These are phyloP conservation scores for Solanum appendiculatum DNA, from an alignment of 257 asterid species.

Conservation along the genomic window DNA sequence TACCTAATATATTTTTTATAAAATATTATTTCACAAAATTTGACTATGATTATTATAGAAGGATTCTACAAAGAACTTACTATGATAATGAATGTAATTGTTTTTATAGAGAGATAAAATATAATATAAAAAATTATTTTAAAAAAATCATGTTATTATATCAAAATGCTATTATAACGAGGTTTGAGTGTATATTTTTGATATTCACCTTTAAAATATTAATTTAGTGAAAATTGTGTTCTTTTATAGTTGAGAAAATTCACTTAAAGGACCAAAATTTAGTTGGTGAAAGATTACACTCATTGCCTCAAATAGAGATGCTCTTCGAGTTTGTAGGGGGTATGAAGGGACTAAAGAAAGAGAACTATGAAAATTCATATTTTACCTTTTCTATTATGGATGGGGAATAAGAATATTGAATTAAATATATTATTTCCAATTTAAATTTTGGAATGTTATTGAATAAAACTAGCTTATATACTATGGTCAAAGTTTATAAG, in stretches of 20 bases:
- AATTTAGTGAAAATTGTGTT: background rate
- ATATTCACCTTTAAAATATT: background rate
- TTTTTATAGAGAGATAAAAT: background rate
- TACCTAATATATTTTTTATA: no score
- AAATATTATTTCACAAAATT: background rate
- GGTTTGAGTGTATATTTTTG: no score
- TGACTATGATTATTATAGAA: background rate
- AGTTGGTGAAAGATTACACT: background rate
- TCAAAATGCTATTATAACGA: background rate
- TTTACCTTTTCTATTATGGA: background rate
- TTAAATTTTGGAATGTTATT: background rate
- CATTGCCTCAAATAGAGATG: background rate
- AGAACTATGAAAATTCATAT: background rate
- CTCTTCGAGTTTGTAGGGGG: background rate
- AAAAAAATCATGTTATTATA: no score
- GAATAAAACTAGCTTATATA: background rate
- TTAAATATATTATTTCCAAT: background rate
- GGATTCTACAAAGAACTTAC: background rate
- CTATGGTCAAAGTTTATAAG: background rate
- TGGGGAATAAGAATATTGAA: background rate
- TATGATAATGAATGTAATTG: background rate
- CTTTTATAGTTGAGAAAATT: background rate
- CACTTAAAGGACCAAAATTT: background rate
- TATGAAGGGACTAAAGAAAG: background rate
- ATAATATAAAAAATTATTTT: no score